Conservation (phyloP, 2,329 filamentous ascomycete species). For the Monosporascus ibericus region DNA sequence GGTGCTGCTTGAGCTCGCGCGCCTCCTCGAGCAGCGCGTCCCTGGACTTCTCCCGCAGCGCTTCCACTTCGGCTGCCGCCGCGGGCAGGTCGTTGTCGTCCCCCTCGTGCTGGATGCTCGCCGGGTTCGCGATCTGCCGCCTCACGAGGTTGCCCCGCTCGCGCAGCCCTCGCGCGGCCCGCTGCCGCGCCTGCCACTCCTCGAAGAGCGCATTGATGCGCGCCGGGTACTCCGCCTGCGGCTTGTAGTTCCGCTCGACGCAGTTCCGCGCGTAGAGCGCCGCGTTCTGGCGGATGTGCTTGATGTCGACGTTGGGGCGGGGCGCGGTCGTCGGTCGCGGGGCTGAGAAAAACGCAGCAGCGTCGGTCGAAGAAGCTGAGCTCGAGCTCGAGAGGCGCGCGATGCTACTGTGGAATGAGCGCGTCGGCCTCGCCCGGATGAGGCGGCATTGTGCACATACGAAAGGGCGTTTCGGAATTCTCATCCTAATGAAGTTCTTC, state of each 20-base stretch:
- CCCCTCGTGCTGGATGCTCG: slow-evolving; percentile 36
- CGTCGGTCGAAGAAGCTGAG: not conserved
- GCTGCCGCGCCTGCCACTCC: slow-evolving; percentile 56
- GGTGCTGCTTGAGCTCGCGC: slow-evolving; percentile 54
- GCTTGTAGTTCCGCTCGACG: slow-evolving; percentile 73
- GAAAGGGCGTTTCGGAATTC: not conserved
- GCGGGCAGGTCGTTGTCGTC: slow-evolving; percentile 27
- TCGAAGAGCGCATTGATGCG: slow-evolving; percentile 50
- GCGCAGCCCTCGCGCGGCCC: slow-evolving; percentile 52
- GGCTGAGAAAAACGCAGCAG: slow-evolving; percentile 11
- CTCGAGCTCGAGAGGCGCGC: slow-evolving; percentile 8
- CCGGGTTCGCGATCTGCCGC: slow-evolving; percentile 48
- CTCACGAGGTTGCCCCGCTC: slow-evolving; percentile 62
- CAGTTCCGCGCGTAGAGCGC: slow-evolving; percentile 79
- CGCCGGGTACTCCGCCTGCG: slow-evolving; percentile 46
- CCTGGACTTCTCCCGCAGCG: slow-evolving; percentile 18
- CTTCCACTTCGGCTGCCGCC: slow-evolving; percentile 16
- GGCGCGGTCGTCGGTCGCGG: slow-evolving; percentile 65
- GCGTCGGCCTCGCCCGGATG: slow-evolving; percentile 8
- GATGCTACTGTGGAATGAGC: slow-evolving; percentile 10
- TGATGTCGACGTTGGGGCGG: slow-evolving; percentile 74
- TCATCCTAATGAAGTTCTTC: not conserved
- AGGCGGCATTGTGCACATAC: slow-evolving; percentile 17
- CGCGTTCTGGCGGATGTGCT: slow-evolving; percentile 82
- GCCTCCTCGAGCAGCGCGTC: slow-evolving; percentile 58